Conservation (phyloP, 2,329 filamentous ascomycete genomes). For the Stenocarpella maydis region DNA sequence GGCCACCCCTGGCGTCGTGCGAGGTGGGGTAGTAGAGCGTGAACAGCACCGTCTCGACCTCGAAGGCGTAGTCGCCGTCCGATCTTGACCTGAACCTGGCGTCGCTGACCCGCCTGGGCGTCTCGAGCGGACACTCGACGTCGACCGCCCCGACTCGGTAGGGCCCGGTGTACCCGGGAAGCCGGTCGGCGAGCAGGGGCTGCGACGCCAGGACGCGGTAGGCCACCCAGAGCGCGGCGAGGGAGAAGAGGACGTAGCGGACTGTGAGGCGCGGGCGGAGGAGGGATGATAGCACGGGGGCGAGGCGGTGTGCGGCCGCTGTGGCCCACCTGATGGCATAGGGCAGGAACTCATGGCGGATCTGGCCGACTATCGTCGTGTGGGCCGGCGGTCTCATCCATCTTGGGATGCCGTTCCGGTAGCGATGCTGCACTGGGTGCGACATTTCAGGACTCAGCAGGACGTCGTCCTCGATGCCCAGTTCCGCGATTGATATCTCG, state of each 20-base stretch:
- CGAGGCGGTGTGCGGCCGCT: not conserved
- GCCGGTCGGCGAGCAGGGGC: constrained; percentile 11
- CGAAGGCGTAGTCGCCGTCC: constrained; percentile 26
- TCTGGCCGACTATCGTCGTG: not conserved
- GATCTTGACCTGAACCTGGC: constrained; percentile 12
- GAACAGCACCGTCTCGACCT: constrained; percentile 35
- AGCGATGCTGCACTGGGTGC: not conserved
- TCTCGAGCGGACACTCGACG: constrained; percentile 26
- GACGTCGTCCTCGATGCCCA: constrained; percentile 31
- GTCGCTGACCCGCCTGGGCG: constrained; percentile 23
- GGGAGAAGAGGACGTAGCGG: constrained; percentile 24
- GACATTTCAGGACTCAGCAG: not conserved
- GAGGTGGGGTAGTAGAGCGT: constrained; percentile 32
- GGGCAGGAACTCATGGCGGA: not conserved
- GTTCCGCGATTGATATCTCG: constrained; percentile 25
- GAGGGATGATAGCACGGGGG: not conserved
- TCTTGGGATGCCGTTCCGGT: constrained; percentile 26
- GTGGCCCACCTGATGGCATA: not conserved
- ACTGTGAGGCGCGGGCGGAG: constrained; percentile 29
- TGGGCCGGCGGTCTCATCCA: constrained; percentile 30
- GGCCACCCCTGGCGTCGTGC: not conserved
- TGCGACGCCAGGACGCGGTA: constrained; percentile 20
- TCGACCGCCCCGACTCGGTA: constrained; percentile 33
- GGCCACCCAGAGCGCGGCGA: constrained; percentile 5
- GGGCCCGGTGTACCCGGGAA: constrained; percentile 29